phyloP scores from a whole-genome alignment of 768 basidiomycete species.

The Trametes cingulata region DNA sequence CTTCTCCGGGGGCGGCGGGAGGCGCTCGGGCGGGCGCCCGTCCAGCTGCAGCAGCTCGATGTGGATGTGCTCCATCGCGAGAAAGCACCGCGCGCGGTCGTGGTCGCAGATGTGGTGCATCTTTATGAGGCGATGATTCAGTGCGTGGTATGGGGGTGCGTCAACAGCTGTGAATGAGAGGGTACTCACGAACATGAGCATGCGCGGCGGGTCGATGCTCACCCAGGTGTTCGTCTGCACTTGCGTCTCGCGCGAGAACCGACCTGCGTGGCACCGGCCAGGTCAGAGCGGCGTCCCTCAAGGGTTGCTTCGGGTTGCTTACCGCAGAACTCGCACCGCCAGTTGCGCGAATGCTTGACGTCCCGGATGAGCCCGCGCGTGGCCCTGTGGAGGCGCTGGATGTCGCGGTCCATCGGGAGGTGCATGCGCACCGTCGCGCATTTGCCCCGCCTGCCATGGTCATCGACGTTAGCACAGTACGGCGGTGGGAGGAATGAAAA shows the following conservation, averaged over 20 bases:
- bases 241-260: constrained; percentile 18
- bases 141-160: no score
- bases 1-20: not conserved
- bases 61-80: not conserved
- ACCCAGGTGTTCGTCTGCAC: constrained; percentile 10
- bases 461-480: no score
- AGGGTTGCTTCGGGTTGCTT: not conserved
- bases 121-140: no score
- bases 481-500: no score
- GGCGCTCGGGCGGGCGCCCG: not conserved
- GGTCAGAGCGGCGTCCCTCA: no score
- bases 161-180: no score
- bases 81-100: constrained; percentile 8
- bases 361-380: not conserved
- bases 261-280: constrained; percentile 8
- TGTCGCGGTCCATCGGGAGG: constrained; percentile 5
- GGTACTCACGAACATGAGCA: constrained; percentile 16
- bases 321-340: constrained; percentile 15
- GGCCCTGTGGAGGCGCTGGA: not conserved
- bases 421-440: not conserved
- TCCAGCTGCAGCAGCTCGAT: constrained; percentile 2
- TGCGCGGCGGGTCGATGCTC: constrained; percentile 9
- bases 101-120: constrained; percentile 22
- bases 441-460: not conserved
- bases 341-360: constrained; percentile 9